phyloP scores from a whole-genome alignment of 352 stramenopile species.

The Phytopythium helicoides region DNA sequence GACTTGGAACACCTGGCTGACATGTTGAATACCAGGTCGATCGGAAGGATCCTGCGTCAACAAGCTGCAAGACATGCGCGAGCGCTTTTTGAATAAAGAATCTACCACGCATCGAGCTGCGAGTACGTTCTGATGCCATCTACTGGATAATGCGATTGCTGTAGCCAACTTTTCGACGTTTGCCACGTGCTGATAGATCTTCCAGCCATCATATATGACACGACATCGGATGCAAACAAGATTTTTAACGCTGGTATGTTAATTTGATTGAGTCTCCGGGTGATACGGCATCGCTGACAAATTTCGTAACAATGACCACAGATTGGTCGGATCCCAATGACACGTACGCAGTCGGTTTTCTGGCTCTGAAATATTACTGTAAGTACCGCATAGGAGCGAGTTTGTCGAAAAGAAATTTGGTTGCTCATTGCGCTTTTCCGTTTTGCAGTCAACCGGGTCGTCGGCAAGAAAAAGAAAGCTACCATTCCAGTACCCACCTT shows the following conservation, averaged over 20 bases:
- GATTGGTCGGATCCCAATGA: slow-evolving; percentile 59
- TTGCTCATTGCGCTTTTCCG: neutral
- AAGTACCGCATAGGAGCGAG: slow-evolving; percentile 5
- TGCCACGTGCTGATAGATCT: slow-evolving; percentile 32
- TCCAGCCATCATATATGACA: slow-evolving; percentile 50
- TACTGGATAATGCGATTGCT: too few species aligned
- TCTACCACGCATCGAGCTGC: slow-evolving; percentile 32
- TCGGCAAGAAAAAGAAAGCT: neutral
- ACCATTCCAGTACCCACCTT: neutral
- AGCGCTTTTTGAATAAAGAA: slow-evolving; percentile 38
- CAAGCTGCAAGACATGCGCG: slow-evolving; percentile 60
- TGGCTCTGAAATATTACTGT: slow-evolving; percentile 46
- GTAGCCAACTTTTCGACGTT: neutral
- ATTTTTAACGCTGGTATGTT: slow-evolving; percentile 59
- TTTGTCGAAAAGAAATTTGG: neutral
- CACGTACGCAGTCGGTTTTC: slow-evolving; percentile 45
- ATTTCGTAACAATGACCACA: slow-evolving; percentile 11
- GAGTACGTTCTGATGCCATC: slow-evolving; percentile 26
- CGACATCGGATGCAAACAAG: slow-evolving; percentile 54
- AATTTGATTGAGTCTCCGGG: neutral
- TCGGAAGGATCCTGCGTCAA: slow-evolving; percentile 50
- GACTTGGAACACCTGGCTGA: slow-evolving; percentile 4
- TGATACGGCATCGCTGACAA: neutral
- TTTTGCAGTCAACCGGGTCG: slow-evolving; percentile 1
- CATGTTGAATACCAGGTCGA: slow-evolving; percentile 26